These are phyloP conservation scores for Tulasnella sp. DNA, from an alignment of 768 basidiomycete species.

Conservation along the genomic window DNA sequence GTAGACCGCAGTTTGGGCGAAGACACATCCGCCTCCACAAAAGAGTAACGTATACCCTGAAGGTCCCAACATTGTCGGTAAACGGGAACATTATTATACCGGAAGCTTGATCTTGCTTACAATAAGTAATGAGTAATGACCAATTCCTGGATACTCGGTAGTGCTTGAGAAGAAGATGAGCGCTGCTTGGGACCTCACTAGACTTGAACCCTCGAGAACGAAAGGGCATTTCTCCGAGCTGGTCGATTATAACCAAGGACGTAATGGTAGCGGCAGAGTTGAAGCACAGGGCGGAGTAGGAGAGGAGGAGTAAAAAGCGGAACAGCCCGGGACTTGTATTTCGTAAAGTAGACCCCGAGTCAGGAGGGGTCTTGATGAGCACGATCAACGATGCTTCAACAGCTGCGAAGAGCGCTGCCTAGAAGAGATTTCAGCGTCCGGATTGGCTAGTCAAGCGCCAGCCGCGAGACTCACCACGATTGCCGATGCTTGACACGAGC, in stretches of 20 bases:
- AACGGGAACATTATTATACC: too few relatives aligned
- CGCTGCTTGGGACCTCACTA: not conserved
- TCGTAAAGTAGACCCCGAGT: not conserved
- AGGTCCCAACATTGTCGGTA: too few relatives aligned
- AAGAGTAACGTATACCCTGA: too few relatives aligned
- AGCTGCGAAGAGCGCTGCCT: not conserved
- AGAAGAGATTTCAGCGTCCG: not conserved
- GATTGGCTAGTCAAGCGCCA: not conserved
- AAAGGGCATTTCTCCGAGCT: constrained; percentile 4
- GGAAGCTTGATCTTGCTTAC: too few relatives aligned
- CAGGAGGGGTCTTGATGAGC: not conserved
- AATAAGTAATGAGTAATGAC: too few relatives aligned
- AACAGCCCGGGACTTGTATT: not conserved
- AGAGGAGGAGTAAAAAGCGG: not conserved
- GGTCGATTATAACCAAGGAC: not conserved
- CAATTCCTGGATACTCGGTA: too few relatives aligned
- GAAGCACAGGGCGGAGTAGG: not conserved
- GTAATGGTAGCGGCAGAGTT: not conserved
- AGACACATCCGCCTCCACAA: too few relatives aligned
- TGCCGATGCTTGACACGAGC: not conserved
- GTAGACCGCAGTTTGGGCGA: too few relatives aligned
- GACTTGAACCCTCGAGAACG: not conserved
- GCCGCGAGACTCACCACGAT: not conserved
- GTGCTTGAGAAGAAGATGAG: not conserved
- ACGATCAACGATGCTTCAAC: not conserved